Base-by-base conservation (phyloP, 164 flowering plant genomes). In the Chimonanthus salicifolius region DNA sequence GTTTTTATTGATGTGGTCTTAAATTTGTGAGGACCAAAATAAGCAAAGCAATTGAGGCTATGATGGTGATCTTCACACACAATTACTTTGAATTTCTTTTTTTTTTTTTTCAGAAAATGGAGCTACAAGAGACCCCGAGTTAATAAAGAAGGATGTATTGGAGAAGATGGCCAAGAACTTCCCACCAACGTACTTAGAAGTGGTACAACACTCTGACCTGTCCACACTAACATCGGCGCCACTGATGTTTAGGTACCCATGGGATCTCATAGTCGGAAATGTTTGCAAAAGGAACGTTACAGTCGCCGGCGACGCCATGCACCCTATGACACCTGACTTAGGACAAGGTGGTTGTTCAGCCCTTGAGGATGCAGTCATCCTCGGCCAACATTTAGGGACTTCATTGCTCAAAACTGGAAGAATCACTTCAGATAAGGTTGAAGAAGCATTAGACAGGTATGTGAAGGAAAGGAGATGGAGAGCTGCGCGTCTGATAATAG, bases 291-390 rank as follows among this genome's bases (percentile, higher is more conserved):
- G 67, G 0, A 76, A 69, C 64, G 48, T 84, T 5, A 82, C 85
- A 11, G 83, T 84, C 58, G 85, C 84, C 0, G 87, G 85, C 2
- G 89, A 86, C 33, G 86, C 89, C 6, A 81, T 86, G 87, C 87
- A 86, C 78, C 86, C 85, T 0, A 86, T 85, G 87, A 81, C 84
- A 0, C 89, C 86, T 6, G 85, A 86, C 62, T 70, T 85, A 0
- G 89, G 75, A 21, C 89, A 83, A 71, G 86, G 86, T 3, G 89
- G 82, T 7, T 78, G 86, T 67, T 5, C 76, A 0, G 82, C 87
- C 2, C 74, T 86, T 4, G 87, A 86, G 49, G 87, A 86, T 45
- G 85, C 85, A 0, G 86, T 86, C 2, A 78, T 81, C 21, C 73
- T 83, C 0, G 85, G 81, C 13, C 69, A 82, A 20, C 80, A 77